Evolutionary conservation across 2,329 filamentous ascomycete genomes (phyloP), one percentile per base, ranked within the genome.

Genomic region (Berkeleyomyces basicola): DNA sequence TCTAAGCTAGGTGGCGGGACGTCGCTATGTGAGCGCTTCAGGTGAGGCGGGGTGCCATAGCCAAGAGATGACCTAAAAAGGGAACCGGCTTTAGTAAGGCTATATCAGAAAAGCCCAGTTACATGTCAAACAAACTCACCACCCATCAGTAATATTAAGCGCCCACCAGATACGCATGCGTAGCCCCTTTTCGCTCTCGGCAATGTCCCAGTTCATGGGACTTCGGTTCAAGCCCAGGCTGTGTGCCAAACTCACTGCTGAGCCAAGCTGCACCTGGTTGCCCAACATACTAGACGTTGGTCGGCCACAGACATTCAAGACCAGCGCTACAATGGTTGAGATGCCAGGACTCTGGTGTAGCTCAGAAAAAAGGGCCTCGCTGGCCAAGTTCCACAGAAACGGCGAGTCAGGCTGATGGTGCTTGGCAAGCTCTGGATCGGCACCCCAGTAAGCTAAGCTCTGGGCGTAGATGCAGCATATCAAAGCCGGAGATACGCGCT

Each of bases 381-480:
- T 80, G 5, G 81, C 81, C 64, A 83, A 75, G 64, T 85, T 85
- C 76, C 83, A 83, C 7, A 82, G 78, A 68, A 82, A 85, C 53
- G 81, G 77, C 47, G 76, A 74, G 67, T 85, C 82, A 0, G 82
- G 82, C 58, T 78, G 74, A 3, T 77, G 75, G 63, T 79, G 75
- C 4, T 71, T 70, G 3, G 72, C 71, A 2, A 79, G 68, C 3
- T 73, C 70, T 0, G 73, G 73, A 0, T 76, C 77, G 61, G 76
- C 75, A 36, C 75, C 74, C 82, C 82, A 85, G 67, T 80, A 83
- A 3, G 80, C 75, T 2, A 83, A 69, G 0, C 79, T 77, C 67
- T 82, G 79, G 0, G 81, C 82, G 67, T 83, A 82, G 1, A 85
- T 70, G 63, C 79, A 79, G 47, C 79, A 78, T 3, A 84, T 68